Base-by-base conservation (phyloP, 768 basidiomycete species). In the Psilocybe subaeruginosa region DNA sequence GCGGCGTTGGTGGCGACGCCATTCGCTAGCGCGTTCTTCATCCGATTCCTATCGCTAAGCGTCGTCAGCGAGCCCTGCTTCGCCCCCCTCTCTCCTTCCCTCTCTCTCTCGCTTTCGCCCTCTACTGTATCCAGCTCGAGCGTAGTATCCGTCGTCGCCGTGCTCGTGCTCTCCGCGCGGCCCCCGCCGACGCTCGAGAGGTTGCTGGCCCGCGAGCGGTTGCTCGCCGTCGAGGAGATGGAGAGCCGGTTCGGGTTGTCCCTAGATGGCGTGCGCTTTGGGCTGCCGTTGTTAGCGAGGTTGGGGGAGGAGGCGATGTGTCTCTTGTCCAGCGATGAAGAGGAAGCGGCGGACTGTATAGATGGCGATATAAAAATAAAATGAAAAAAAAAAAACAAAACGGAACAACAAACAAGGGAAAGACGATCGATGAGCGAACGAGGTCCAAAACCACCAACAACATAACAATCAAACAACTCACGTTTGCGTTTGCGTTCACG, bases 211-310 rank as follows among this genome's bases (percentile, higher is more conserved):
- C 61, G 46, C 46, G 58, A 35, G n/a, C 48, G 60, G 43, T 59
- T 61, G 54, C 66, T 68, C 16, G 64, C 62, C 0, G 62, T 64
- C 8, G 64, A 64, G 31, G 68, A 69, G 30, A 67, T 60, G 30
- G 68, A 69, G 14, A 58, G 64, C 12, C 66, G 62, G n/a, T 43
- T 43, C 8, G 41, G 9, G 41, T 43, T 43, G 5, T 43, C 14
- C 41, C 33, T 35, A 2, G 33, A 35, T 11, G 33, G 14, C 11
- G 41, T 16, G 9, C 41, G 37, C 37, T 8, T 39, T 1, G 8
- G 37, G n/a, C 14, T 43, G 41, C 41, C 33, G 33, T 35, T 4
- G 41, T 43, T 39, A 8, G 37, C 37, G 37, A 14, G 0, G 37
- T 14, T 29, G 11, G 29, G 30, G 6, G 50, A 50, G 16, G 46